phyloP scores from a whole-genome alignment of 192 early-diverging fungal genomes.

The Entomortierella chlamydospora region DNA sequence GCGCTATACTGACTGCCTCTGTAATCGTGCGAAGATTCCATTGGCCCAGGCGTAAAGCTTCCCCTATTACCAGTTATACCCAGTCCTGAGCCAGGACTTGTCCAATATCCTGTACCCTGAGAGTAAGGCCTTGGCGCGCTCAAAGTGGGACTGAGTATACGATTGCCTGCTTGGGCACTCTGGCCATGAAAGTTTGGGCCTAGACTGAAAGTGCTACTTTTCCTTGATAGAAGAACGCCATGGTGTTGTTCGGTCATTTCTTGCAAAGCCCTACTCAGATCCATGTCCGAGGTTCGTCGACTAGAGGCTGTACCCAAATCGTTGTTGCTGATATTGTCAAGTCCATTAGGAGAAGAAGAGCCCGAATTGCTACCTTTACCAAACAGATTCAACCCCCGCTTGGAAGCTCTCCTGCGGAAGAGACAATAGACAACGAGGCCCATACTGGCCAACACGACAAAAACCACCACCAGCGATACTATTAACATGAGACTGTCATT shows the following conservation, averaged over 20 bases:
- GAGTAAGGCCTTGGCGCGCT: conserved; percentile 5
- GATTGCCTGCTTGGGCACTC: neutral
- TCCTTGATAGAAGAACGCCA: conserved; percentile 8
- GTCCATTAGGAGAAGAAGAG: neutral
- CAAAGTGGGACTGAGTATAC: conserved; percentile 3
- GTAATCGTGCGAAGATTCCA: conserved; percentile 13
- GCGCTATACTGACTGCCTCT: conserved; percentile 23
- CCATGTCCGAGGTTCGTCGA: conserved; percentile 3
- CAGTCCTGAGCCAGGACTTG: neutral
- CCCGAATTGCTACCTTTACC: neutral
- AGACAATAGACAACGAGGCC: conserved; percentile 14
- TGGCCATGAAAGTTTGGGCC: neutral
- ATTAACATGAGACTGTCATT: conserved; percentile 21
- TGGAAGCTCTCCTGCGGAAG: neutral
- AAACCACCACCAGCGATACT: conserved; percentile 22
- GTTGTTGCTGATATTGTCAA: neutral
- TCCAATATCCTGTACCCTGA: conserved; percentile 2
- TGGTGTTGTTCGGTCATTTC: conserved; percentile 44
- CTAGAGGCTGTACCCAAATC: neutral
- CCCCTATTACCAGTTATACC: too few species aligned
- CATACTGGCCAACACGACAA: conserved; percentile 21
- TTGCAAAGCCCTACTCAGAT: conserved; percentile 19
- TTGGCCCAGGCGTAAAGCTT: neutral
- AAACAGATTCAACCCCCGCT: neutral
- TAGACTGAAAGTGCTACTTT: conserved; percentile 27